phyloP scores from a whole-genome alignment of 2,329 filamentous ascomycete genomes.

The Ceratocystis huliohia region DNA sequence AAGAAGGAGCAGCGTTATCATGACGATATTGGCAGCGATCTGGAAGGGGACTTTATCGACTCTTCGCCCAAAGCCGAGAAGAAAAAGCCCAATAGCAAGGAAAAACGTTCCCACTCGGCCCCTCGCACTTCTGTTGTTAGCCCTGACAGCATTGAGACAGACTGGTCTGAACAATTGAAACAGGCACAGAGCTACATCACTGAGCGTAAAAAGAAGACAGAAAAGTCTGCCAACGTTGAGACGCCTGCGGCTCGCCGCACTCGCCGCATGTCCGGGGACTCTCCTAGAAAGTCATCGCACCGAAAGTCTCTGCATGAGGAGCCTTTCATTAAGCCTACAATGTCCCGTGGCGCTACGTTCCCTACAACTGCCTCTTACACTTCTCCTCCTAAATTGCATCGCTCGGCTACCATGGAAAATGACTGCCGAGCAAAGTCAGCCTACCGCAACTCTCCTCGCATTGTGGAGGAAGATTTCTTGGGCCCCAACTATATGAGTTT shows the following conservation, averaged over 20 bases:
- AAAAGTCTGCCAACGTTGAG: neutral
- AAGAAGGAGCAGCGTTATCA: neutral
- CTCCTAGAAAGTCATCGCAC: conserved; percentile 7
- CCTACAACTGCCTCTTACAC: neutral
- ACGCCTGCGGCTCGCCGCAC: neutral
- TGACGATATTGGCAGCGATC: neutral
- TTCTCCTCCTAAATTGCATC: neutral
- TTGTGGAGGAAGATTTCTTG: neutral
- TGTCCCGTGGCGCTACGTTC: conserved; percentile 5
- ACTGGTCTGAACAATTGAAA: neutral
- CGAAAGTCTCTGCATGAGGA: conserved; percentile 1
- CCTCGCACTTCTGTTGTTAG: neutral
- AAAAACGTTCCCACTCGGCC: neutral
- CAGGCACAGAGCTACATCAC: neutral
- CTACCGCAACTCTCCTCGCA: neutral
- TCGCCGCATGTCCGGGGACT: conserved; percentile 11
- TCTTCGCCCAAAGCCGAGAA: neutral
- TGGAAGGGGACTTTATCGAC: neutral
- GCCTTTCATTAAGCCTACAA: neutral
- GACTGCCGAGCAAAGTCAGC: neutral
- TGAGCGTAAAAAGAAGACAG: neutral
- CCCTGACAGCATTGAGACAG: neutral
- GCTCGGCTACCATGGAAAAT: neutral
- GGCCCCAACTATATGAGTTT: neutral
- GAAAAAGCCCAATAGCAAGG: conserved; percentile 8